Base-by-base conservation (phyloP, 73 alveolate species). In the Symbiodinium natans region DNA sequence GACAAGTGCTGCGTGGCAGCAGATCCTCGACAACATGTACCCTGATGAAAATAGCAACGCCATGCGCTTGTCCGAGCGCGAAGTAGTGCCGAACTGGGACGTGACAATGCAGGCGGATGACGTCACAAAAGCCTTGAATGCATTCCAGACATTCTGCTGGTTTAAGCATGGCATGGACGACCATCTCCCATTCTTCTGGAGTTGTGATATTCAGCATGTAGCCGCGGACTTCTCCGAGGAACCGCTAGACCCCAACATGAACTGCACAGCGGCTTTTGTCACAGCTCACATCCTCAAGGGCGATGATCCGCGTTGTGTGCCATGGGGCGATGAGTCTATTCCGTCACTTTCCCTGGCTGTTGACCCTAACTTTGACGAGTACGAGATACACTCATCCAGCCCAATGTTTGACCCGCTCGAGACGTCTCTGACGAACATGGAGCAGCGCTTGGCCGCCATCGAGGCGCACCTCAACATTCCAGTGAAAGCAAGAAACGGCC, bases 231-330 rank as follows among this genome's bases (percentile, higher is more conserved):
- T 74, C 31, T 34, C n/a, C 43, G 42, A 74, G 25, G 84, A 74
- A 13, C 84, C 84, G 29, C 42, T 11, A 31, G 84, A n/a, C 31
- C 84, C 84, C 27, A 36, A 63, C 36, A 74, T 74, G 84, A 74
- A 74, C 84, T 74, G 84, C 31, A 31, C 84, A 2, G 42, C 40
- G 42, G 84, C 19, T 29, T 74, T 74, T 29, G 43, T 74, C 31
- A 43, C 2, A 10, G 15, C 10, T 74, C 84, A 74, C 42, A 33
- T 74, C 27, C 43, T 33, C 29, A 27, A 74, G 23, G 84, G 84
- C 25, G 84, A 74, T 74, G 84, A 74, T 33, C 84, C 84, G 41
- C 84, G 84, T 34, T 74, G 84, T 29, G 84, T 74, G 84, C 84
- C 84, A 11, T 74, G 84, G 84, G 84, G 84, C 29, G 84, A n/a